Evolutionary conservation across 352 stramenopile species (phyloP).

Genomic region (Phytophthora sp.): DNA sequence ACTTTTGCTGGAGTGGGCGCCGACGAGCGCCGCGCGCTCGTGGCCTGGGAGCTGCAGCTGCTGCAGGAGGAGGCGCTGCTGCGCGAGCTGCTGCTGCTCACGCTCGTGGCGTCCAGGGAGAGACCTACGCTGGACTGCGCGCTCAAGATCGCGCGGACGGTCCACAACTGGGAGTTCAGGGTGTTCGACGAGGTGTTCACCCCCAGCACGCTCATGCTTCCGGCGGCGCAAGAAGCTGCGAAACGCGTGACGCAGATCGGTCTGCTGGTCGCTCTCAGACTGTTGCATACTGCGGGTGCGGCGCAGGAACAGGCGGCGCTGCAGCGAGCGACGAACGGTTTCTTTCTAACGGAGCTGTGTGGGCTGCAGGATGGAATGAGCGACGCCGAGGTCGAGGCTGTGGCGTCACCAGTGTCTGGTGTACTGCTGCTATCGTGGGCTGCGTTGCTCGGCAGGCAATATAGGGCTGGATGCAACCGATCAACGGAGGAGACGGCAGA

Average conservation of each 20-base stretch:
- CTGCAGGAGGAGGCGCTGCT: constrained; percentile 65
- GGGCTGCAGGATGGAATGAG: constrained; percentile 1
- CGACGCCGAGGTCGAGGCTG: constrained; percentile 4
- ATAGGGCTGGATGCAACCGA: constrained; percentile 13
- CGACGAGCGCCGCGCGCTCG: constrained; percentile 36
- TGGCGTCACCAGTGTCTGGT: constrained; percentile 37
- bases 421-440: constrained; percentile 65
- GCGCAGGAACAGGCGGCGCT: constrained; percentile 22
- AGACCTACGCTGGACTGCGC: constrained; percentile 37
- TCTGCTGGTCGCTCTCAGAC: constrained; percentile 35
- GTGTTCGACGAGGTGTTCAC: constrained; percentile 43
- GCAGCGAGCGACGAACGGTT: constrained; percentile 26
- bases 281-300: constrained; percentile 34
- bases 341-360: constrained; percentile 41
- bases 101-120: constrained; percentile 48
- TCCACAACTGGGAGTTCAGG: constrained; percentile 40
- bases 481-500: constrained; percentile 21
- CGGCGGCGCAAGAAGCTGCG: constrained; percentile 21
- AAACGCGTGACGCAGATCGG: constrained; percentile 40
- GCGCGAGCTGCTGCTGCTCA: constrained; percentile 61
- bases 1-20: constrained; percentile 40
- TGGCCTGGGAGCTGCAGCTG: constrained; percentile 62
- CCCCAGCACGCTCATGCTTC: constrained; percentile 23
- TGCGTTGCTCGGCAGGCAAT: constrained; percentile 54
- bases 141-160: constrained; percentile 40